Base-by-base conservation (phyloP, 164 flowering plant species). In the Aristolochia fimbriata region DNA sequence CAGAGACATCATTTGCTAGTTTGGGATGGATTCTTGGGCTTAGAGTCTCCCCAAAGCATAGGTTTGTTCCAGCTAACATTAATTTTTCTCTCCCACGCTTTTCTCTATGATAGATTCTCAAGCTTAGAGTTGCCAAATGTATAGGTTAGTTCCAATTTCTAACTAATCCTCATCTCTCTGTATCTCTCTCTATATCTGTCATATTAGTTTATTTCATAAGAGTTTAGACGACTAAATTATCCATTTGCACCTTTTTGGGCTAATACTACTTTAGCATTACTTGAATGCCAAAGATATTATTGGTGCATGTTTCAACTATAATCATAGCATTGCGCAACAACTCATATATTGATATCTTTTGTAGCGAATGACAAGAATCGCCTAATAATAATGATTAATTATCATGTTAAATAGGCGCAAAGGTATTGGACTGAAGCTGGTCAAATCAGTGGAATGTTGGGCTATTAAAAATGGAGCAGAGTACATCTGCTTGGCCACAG, bases 11-110 rank as follows among this genome's bases (percentile, higher is more conserved):
- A 58, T 17, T 69, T 71, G 59, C 74, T 24, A 78, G 69, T 50
- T 70, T 81, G 64, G 80, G 85, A 47, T 81, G 78, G 73, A 81
- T 81, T 24, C 67, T 78, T 21, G 85, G 85, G 66, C 85, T 81
- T 65, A 65, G 85, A 49, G 85, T 81, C 45, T 81, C 85, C 62
- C 77, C 82, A 47, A 65, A 54, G 53, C 79, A 76, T 53, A 68
- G 85, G 85, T 74, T 22, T 9, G 21, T 51, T 21, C 54, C 17
- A 19, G 2, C 21, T 14, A 51, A 73, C 12, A 9, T 64, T 24
- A 55, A 30, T 9, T 7, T 52, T 49, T 57, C 53, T 65, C 60
- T 45, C 47, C 55, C 57, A 16, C 16, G 5, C 30, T 43, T 41
- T 45, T 43, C 30, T 20, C 47, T 37, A n/a, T 55, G 85, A 47